Evolutionary conservation across 192 early-diverging fungal genomes (phyloP).

Genomic region (Coemansia sp.): DNA sequence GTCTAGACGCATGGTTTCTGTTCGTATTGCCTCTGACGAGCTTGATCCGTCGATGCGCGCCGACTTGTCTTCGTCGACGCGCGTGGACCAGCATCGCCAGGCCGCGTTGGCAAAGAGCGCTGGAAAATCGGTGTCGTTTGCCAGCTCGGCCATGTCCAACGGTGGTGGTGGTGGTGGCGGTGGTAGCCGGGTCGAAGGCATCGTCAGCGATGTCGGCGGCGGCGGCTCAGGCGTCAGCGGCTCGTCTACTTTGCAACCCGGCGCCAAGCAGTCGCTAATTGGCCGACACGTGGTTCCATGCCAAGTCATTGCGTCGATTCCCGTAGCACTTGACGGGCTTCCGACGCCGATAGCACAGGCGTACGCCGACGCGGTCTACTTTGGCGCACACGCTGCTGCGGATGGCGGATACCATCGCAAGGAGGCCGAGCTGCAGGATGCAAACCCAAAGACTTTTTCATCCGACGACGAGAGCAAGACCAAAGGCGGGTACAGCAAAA

Average conservation of each 20-base stretch:
- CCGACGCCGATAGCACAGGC: conserved; percentile 36
- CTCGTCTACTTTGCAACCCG: conserved; percentile 1
- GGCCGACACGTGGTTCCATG: conserved; percentile 52
- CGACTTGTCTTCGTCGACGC: conserved; percentile 41
- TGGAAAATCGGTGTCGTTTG: conserved; percentile 10
- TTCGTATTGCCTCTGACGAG: conserved; percentile 53
- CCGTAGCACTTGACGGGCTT: conserved; percentile 42
- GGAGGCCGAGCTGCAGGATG: neutral
- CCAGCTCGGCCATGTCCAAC: neutral
- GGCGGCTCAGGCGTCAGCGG: neutral
- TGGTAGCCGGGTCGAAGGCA: neutral
- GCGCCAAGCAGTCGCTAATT: conserved; percentile 27
- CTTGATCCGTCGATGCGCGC: conserved; percentile 46
- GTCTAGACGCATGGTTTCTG: conserved; percentile 48
- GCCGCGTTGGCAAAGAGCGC: conserved; percentile 38
- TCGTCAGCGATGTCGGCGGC: neutral
- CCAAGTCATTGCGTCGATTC: conserved; percentile 49
- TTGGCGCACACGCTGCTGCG: conserved; percentile 36
- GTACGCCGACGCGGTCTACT: conserved; percentile 46
- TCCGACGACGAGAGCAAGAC: neutral
- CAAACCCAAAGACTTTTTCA: neutral
- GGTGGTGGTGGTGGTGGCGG: neutral
- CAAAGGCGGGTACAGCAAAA: conserved; percentile 41
- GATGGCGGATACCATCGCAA: conserved; percentile 48
- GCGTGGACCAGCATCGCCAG: conserved; percentile 43